Base-by-base conservation (phyloP, 805 yeast genomes). In the Spathaspora sp. region DNA sequence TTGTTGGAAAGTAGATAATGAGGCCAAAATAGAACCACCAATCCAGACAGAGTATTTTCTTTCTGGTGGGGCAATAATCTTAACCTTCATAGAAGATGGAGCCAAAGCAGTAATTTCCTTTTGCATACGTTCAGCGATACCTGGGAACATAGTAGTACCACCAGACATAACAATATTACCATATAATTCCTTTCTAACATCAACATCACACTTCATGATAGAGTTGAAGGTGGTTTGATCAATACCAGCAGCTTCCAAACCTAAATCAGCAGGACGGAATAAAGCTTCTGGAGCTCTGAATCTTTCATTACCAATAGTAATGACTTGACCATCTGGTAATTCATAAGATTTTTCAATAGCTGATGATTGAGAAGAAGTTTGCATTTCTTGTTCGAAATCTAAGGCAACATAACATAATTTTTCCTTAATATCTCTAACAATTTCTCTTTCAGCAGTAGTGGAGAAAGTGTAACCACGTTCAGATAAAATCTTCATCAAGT, bases 131-230 rank as follows among this genome's bases (percentile, higher is more conserved):
- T 94, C 98, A 77, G 97, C 97, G 77, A 94, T 92, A 82, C 99
- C 99, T 79, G 97, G 97, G 97, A 91, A 94, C 98, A 94, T 91
- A 66, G 99, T 94, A 68, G 98, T 92, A 88, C 99, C 99, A 85
- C 99, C 99, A 64, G 98, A 92, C 94, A 94, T 87, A 74, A 94
- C 99, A 71, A 94, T 94, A 87, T 94, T 94, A 80, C 96, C 96
- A 83, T 94, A 94, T 77, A 94, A 85, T 78, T 93, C 98, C 83
- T 89, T 93, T 81, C 99, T 89, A 65, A 94, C 97, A 80, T 94
- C 99, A 67, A 94, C 87, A 80, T 94, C 99, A 82, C 97, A 92
- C 90, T 92, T 93, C 85, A 87, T 89, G 81, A 94, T 94, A 57
- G 94, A 87, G 84, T 86, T 86, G 83, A 83, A 87, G 62, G 94